Conservation (phyloP, 345 rosid genomes). For the Hypericum perforatum region DNA sequence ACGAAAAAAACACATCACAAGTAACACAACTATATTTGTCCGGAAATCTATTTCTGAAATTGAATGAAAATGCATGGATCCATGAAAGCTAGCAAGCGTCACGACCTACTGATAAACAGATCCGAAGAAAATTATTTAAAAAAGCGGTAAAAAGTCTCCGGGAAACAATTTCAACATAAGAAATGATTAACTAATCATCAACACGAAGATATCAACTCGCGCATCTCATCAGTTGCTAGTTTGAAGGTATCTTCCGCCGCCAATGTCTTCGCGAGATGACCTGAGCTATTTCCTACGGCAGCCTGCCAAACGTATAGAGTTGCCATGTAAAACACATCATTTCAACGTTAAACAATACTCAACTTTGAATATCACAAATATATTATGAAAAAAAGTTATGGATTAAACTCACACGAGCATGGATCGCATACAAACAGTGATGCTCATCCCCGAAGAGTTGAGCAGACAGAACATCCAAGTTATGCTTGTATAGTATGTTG, state of each 20-base stretch:
- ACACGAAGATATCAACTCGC: constrained; percentile 31
- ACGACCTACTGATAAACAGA: too few relatives aligned
- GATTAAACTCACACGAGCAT: constrained; percentile 25
- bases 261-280: constrained; percentile 23
- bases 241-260: constrained; percentile 40
- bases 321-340: too few relatives aligned
- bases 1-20: too few relatives aligned
- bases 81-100: too few relatives aligned
- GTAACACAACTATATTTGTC: too few relatives aligned
- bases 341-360: too few relatives aligned
- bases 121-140: too few relatives aligned
- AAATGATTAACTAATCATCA: constrained; percentile 8
- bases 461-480: constrained; percentile 39
- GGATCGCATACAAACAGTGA: constrained; percentile 30
- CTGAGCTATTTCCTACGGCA: constrained; percentile 21
- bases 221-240: constrained; percentile 43
- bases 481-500: constrained; percentile 37
- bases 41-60: too few relatives aligned
- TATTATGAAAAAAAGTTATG: too few relatives aligned
- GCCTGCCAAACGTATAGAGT: neutral
- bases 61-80: too few relatives aligned
- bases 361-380: too few relatives aligned
- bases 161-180: neutral
- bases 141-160: too few relatives aligned
- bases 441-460: constrained; percentile 30